Evolutionary conservation across 2,329 filamentous ascomycete species (phyloP), one percentile per base, ranked within the genome.

Genomic region (Fusarium sp.): DNA sequence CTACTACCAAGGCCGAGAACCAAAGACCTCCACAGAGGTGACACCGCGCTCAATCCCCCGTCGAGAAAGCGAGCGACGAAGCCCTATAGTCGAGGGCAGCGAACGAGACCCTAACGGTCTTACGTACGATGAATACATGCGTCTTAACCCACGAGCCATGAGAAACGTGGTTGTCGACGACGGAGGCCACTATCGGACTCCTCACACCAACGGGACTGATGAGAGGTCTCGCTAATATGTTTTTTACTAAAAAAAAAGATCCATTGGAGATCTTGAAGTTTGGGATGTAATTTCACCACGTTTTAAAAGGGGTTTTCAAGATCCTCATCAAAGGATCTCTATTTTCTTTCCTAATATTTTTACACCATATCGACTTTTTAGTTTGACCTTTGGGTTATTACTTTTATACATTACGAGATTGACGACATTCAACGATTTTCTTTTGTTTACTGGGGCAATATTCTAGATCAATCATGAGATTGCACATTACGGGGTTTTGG

Each of bases 1-100:
- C 14, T 75, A 75, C 42, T 77, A 79, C 25, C 80, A 81, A 54
- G 71, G 77, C 8, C 76, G 79, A 6, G 74, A 68, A 8, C 47
- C 74, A 11, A 76, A 63, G 50, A 47, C 63, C 2, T 45, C 67
- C 6, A 31, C 50, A 16, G 75, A 77, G 27, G 35, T 67, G 11
- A 71, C 75, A n/a, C 77, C 77, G 6, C 68, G 77, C 13, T 66
- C 57, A 6, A 22, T 71, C 1, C 70, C 70, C 8, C 69, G 74
- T 6, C 59, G 64, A 40, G 68, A 71, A 5, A 45, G 20, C 11
- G 63, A 77, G n/a, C 69, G 70, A 27, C 68, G 77, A n/a, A 77
- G 69, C 27, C 36, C 73, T 45, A 65, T 74, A 18, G 42, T 79
- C 35, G 70, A 77, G n/a, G 64, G 74, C 45, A 54, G 54, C 1